Base-by-base conservation (phyloP, 495 filamentous ascomycete genomes). In the Margaritispora aquatica region DNA sequence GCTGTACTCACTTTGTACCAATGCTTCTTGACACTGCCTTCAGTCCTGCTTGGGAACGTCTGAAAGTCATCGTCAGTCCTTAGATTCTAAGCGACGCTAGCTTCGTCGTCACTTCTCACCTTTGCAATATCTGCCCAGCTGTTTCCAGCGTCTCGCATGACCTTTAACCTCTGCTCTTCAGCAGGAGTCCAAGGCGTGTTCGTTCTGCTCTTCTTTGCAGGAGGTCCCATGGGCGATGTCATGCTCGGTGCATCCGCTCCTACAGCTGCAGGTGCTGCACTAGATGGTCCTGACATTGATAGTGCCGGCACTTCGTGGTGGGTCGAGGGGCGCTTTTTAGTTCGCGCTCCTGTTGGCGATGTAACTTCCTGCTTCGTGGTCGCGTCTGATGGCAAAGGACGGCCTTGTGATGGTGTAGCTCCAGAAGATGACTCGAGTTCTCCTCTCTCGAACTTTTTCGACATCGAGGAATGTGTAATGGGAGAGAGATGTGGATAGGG, bases 81-180 rank as follows among this genome's bases (percentile, higher is more conserved):
- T 50, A 21, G 10, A 26, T 55, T 46, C 52, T 5, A 22, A 59
- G 63, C 36, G 29, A 51, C 19, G n/a, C 51, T 27, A 57, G 34
- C 31, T 21, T 22, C 36, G 2, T 44, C 19, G 23, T 10, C 2
- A 10, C 61, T 69, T 62, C 38, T 44, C 38, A 93, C 91, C 87
- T 97, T 97, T 68, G 94, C 94, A 61, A 98, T 98, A 66, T 97
- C 94, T 46, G 88, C 92, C 94, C 94, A 98, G 67, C 88, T 96
- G 61, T 87, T 89, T 11, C 93, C 93, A 1, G 88, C 83, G 72
- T 97, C 94, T 59, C 94, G 83, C 93, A 98, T 91, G 53, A 77
- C 80, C 80, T 97, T 97, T 66, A 98, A 73, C 51, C 90, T 75
- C 71, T 92, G 88, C 74, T 98, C 94, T 72, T 98, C 94, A 26